Evolutionary conservation across 768 basidiomycete species (phyloP), one percentile per base, ranked within the genome.

Genomic region (Hemileccinum rubropunctum): DNA sequence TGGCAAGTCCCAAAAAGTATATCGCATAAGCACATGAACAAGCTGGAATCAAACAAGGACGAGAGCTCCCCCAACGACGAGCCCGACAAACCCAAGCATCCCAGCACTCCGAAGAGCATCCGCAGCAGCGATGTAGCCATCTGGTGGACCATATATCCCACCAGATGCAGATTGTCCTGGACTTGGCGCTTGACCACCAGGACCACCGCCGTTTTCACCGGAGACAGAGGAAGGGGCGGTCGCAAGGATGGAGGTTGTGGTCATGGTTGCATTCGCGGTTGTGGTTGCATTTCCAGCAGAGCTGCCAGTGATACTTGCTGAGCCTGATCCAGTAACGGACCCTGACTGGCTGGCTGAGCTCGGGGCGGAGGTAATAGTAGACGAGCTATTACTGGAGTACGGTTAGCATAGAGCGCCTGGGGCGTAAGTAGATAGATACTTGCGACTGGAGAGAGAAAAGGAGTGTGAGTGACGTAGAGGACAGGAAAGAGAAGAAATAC

Each of bases 131-230:
- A 81, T 82, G 68, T 82, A 88, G 45, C 73, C 65, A 59, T 90
- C 86, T 41, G 75, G 73, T 41, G 87, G 87, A n/a, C 87, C 87
- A 52, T 75, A 84, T 32, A 76, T 67, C 23, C 80, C 83, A 48
- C 60, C 62, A 2, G 58, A 15, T 37, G 67, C 75, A 17, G 71
- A 54, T 42, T 72, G 67, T 18, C 86, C 86, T 21, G 86, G 87
- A 39, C 71, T 66, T 10, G 86, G 86, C 3, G 86, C 86, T 0
- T 44, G 44, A 6, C 67, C 63, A 26, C 68, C 58, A 4, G 68
- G 48, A 13, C 78, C 71, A 28, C 74, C 83, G 11, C 84, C 66
- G 36, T 64, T 44, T 30, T 27, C 86, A 32, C 78, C 84, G 26
- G 75, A 64, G 27, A 84, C 67, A 47, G 69, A 63, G 20, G 81